Percentiles rank a stretch among this genome's conserved stretches.
Evolutionary conservation across 2,329 filamentous ascomycete species (phyloP).

Genomic region (Trichoderma koningii): DNA sequence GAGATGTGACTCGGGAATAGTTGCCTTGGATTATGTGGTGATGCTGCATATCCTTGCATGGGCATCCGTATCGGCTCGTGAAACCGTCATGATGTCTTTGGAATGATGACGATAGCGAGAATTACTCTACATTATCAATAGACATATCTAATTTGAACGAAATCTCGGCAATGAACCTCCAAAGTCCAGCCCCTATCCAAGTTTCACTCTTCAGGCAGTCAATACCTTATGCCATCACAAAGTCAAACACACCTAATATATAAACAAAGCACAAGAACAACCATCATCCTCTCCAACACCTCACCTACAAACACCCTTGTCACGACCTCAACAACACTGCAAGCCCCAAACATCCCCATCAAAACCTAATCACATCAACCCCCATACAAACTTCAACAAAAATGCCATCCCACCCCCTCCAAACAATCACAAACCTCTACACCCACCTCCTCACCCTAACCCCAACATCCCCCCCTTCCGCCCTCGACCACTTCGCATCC

Average conservation of each 20-base stretch:
- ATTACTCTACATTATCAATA: not conserved
- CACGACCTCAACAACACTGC: not conserved
- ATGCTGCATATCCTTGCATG: too few species aligned
- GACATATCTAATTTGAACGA: too few species aligned
- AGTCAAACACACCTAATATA: not conserved
- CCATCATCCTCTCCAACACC: too few species aligned
- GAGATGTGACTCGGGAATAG: not conserved
- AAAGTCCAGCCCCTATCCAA: not conserved
- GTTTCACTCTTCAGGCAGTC: too few species aligned
- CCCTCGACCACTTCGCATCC: conserved; percentile 4
- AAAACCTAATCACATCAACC: too few species aligned
- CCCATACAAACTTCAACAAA: too few species aligned
- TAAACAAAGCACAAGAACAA: too few species aligned
- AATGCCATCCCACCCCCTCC: not conserved
- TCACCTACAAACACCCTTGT: too few species aligned
- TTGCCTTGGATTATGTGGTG: not conserved
- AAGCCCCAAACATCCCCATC: not conserved
- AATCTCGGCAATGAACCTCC: not conserved
- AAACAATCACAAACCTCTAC: conserved; percentile 6
- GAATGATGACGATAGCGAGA: not conserved
- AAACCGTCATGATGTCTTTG: too few species aligned
- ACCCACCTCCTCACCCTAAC: not conserved
- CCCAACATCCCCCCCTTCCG: not conserved
- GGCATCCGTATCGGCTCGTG: too few species aligned
- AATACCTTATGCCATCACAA: too few species aligned